Conservation (phyloP, 129 eudicot genomes). For the Flaveria robusta region DNA sequence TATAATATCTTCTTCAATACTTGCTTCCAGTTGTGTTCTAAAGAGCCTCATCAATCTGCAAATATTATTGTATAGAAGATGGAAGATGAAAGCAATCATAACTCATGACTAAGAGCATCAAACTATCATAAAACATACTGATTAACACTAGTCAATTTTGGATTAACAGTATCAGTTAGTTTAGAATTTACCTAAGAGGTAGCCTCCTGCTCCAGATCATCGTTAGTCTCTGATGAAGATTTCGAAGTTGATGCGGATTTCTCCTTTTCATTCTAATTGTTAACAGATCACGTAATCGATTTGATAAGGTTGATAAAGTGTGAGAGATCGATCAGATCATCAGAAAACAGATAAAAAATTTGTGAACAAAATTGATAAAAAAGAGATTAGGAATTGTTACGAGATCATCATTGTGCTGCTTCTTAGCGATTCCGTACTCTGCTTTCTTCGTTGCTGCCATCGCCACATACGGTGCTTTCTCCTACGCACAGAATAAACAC, state of each 20-base stretch:
- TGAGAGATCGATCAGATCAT: background rate
- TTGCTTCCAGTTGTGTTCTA: conserved; percentile 10
- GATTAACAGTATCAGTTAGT: background rate
- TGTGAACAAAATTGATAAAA: background rate
- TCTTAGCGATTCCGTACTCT: conserved; percentile 45
- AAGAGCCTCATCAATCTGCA: conserved; percentile 28
- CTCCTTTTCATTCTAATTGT: conserved; percentile 25
- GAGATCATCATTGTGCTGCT: conserved; percentile 34
- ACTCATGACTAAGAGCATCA: background rate
- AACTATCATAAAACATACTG: background rate
- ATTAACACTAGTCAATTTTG: background rate
- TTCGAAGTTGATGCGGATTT: conserved; percentile 39
- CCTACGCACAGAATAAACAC: conserved; percentile 25
- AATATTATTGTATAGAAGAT: background rate
- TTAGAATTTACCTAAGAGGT: conserved; percentile 42
- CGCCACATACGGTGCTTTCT: conserved; percentile 54
- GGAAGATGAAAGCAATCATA: conserved; percentile 7
- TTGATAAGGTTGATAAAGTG: background rate
- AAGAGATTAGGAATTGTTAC: conserved; percentile 21
- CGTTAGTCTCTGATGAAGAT: conserved; percentile 44
- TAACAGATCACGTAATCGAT: background rate
- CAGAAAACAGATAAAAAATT: background rate
- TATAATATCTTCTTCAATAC: background rate
- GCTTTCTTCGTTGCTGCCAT: conserved; percentile 48
- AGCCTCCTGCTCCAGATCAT: conserved; percentile 50